A percentile compares a stretch with the other conserved stretches of the same genome.
phyloP scores from a whole-genome alignment of 2,329 filamentous ascomycete genomes.

The Dothistroma septosporum region DNA sequence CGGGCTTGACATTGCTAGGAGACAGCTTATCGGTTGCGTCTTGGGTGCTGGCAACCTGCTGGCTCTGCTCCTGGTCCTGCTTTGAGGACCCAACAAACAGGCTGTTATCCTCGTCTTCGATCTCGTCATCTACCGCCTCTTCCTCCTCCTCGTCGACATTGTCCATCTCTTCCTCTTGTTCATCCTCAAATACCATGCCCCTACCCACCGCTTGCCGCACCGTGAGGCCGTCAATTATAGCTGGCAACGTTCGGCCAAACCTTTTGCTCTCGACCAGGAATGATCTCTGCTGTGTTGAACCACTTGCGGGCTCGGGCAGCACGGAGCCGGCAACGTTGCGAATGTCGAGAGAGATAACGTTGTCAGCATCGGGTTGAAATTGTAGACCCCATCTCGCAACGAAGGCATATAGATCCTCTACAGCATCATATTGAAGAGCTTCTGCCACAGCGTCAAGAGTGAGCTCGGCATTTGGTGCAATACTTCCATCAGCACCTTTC shows the following conservation, averaged over 20 bases:
- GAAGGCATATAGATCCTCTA: slow-evolving; percentile 52
- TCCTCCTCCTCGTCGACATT: slow-evolving; percentile 13
- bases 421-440: slow-evolving; percentile 54
- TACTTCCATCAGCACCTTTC: slow-evolving; percentile 1
- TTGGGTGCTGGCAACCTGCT: neutral
- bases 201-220: slow-evolving; percentile 49
- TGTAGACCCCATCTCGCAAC: slow-evolving; percentile 52
- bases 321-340: slow-evolving; percentile 41
- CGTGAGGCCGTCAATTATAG: slow-evolving; percentile 55
- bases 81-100: neutral
- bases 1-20: neutral
- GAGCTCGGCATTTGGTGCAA: slow-evolving; percentile 51
- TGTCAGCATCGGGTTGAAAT: slow-evolving; percentile 43
- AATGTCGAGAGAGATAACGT: slow-evolving; percentile 48
- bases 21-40: neutral
- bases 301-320: slow-evolving; percentile 26
- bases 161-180: slow-evolving; percentile 35
- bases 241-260: slow-evolving; percentile 51
- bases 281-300: slow-evolving; percentile 41
- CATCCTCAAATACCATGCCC: slow-evolving; percentile 47
- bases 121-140: neutral
- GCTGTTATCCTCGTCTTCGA: slow-evolving; percentile 1
- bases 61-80: neutral
- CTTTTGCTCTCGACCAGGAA: slow-evolving; percentile 56
- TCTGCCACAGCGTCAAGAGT: slow-evolving; percentile 50